Evolutionary conservation across 768 basidiomycete species (phyloP).

Genomic region (Rhodotorula graminis): DNA sequence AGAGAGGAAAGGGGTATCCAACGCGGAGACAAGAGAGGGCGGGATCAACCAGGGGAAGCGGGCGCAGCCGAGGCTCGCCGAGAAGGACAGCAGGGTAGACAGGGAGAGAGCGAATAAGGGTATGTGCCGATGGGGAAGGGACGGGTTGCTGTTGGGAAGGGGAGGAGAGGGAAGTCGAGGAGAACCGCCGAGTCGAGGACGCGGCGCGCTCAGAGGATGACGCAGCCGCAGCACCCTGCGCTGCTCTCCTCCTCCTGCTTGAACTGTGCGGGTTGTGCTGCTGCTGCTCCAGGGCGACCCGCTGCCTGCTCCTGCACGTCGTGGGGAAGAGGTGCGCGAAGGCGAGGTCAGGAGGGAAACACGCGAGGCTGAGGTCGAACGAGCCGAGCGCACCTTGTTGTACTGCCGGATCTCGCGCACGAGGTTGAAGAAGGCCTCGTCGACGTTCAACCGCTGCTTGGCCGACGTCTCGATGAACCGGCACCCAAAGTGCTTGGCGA

Average conservation of each 20-base stretch:
- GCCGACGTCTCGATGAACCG: constrained; percentile 53
- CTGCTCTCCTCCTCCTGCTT: constrained; percentile 34
- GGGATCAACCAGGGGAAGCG: too few relatives aligned
- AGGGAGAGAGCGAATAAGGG: too few relatives aligned
- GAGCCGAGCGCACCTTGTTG: constrained; percentile 47
- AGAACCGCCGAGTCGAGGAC: too few relatives aligned
- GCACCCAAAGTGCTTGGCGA: constrained; percentile 62
- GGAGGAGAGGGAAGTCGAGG: neutral
- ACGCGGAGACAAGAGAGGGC: too few relatives aligned
- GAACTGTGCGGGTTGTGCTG: constrained; percentile 31
- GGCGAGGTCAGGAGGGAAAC: neutral
- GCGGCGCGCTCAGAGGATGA: constrained; percentile 26
- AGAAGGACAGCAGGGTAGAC: neutral
- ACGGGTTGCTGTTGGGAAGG: neutral
- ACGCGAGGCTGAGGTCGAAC: too few relatives aligned
- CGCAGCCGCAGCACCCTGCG: constrained; percentile 42
- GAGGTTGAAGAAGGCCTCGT: constrained; percentile 51
- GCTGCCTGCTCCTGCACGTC: constrained; percentile 39
- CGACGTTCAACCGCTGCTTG: constrained; percentile 52
- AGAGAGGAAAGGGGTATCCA: neutral
- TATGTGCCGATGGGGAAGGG: neutral
- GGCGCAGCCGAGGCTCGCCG: neutral
- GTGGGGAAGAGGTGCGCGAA: rapidly evolving
- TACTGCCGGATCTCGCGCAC: constrained; percentile 50
- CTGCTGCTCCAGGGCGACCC: constrained; percentile 36